Percentiles rank a stretch among this genome's conserved stretches.
These are phyloP conservation scores for Chimonanthus salicifolius DNA, from an alignment of 164 flowering plant species.

Conservation along the genomic window DNA sequence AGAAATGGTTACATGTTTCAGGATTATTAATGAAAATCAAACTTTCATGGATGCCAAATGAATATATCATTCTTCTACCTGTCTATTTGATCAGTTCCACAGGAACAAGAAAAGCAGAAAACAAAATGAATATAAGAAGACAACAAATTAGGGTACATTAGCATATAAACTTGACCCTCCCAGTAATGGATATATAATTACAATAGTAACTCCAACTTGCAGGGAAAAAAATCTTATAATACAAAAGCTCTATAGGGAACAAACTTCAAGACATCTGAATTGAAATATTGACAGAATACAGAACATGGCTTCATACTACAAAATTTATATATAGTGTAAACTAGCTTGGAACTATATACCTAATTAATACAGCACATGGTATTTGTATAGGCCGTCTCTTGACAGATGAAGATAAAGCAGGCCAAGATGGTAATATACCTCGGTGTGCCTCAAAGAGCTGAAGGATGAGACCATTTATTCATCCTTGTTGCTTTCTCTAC, in stretches of 20 bases:
- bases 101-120: not conserved
- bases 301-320: not conserved
- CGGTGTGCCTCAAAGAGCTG: not conserved
- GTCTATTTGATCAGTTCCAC: no score
- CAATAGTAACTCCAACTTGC: not conserved
- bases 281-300: not conserved
- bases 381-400: not conserved
- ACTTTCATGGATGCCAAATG: no score
- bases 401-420: not conserved
- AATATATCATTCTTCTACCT: not conserved
- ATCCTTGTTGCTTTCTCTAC: slow-evolving; percentile 38
- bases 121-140: not conserved
- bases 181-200: not conserved
- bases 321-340: not conserved
- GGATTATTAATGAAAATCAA: no score
- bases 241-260: not conserved
- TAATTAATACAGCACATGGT: not conserved
- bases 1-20: no score
- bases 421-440: not conserved
- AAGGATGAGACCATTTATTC: not conserved
- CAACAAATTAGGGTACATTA: not conserved
- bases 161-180: not conserved
- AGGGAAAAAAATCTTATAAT: not conserved
- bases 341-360: not conserved
- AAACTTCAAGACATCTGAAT: not conserved